Percentiles rank a stretch among this genome's conserved stretches.
phyloP scores from a whole-genome alignment of 1,284 basidiomycete species.

The Puccinia novopanici region DNA sequence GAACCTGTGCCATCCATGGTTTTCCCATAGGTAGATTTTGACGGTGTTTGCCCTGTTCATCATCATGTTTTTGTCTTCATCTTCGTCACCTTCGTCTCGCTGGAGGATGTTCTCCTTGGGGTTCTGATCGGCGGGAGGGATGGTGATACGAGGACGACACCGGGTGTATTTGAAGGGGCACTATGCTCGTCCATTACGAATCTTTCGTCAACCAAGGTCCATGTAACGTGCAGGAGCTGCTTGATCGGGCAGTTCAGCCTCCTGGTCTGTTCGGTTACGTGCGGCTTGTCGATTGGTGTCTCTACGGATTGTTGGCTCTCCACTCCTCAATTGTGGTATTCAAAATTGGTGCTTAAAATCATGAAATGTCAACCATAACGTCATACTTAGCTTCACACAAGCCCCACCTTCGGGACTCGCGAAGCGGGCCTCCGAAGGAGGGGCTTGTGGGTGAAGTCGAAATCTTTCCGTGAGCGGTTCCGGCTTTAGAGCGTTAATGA shows the following conservation, averaged over 20 bases:
- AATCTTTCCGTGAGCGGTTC: no score
- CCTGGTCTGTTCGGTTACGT: no score
- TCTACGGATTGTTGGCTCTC: no score
- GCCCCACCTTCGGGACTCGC: no score
- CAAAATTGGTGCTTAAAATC: no score
- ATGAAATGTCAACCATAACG: no score
- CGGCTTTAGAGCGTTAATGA: no score
- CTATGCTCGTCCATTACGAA: neutral
- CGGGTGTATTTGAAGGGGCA: constrained; percentile 9
- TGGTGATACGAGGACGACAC: constrained; percentile 6
- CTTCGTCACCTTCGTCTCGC: constrained; percentile 1
- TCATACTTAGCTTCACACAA: no score
- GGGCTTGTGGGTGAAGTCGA: no score
- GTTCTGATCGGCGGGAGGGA: constrained; percentile 7
- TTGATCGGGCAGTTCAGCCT: neutral
- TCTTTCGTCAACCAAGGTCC: constrained; percentile 6
- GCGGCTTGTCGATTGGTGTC: no score
- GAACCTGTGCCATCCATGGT: constrained; percentile 32
- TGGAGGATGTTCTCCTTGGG: neutral
- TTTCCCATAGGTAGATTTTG: constrained; percentile 23
- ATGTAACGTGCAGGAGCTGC: neutral
- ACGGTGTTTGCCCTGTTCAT: constrained; percentile 20
- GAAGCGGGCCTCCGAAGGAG: no score
- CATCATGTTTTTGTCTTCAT: neutral
- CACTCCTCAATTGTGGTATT: no score